A percentile compares a stretch with the other conserved stretches of the same genome.
These are phyloP conservation scores for Wallacemonas rigidus DNA, from an alignment of 208 protist genomes.

Conservation along the genomic window DNA sequence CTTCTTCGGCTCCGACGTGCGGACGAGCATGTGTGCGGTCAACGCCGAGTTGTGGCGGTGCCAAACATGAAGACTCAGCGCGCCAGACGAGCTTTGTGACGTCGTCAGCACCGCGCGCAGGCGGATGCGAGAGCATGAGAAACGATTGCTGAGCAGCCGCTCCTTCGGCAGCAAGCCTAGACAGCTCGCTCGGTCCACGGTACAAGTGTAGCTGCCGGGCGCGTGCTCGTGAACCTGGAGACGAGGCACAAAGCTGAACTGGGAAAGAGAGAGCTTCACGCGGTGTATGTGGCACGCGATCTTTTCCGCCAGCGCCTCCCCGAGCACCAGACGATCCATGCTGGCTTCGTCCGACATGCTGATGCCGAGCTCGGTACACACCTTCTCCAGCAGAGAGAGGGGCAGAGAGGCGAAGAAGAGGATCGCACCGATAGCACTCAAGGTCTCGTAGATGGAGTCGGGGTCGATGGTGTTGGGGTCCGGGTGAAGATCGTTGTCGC, in stretches of 20 bases:
- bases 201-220: slow-evolving; percentile 78
- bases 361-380: slow-evolving; percentile 66
- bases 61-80: slow-evolving; percentile 63
- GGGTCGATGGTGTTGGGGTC: slow-evolving; percentile 20
- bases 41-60: slow-evolving; percentile 57
- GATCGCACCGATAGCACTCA: slow-evolving; percentile 45
- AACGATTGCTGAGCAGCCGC: slow-evolving; percentile 74
- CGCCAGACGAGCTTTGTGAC: slow-evolving; percentile 25
- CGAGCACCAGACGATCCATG: slow-evolving; percentile 52
- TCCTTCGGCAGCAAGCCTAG: slow-evolving; percentile 55
- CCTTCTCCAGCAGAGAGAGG: slow-evolving; percentile 28
- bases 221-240: slow-evolving; percentile 83
- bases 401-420: slow-evolving; percentile 20
- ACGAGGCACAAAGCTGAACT: slow-evolving; percentile 63
- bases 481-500: slow-evolving; percentile 2
- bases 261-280: slow-evolving; percentile 33
- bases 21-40: slow-evolving; percentile 47
- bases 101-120: slow-evolving; percentile 58
- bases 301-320: slow-evolving; percentile 64
- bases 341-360: slow-evolving; percentile 43
- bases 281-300: slow-evolving; percentile 61
- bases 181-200: slow-evolving; percentile 70
- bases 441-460: slow-evolving; percentile 56
- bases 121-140: slow-evolving; percentile 78
- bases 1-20: slow-evolving; percentile 79